phyloP scores from a whole-genome alignment of 2,329 filamentous ascomycete genomes.

The Parastagonospora avenae region DNA sequence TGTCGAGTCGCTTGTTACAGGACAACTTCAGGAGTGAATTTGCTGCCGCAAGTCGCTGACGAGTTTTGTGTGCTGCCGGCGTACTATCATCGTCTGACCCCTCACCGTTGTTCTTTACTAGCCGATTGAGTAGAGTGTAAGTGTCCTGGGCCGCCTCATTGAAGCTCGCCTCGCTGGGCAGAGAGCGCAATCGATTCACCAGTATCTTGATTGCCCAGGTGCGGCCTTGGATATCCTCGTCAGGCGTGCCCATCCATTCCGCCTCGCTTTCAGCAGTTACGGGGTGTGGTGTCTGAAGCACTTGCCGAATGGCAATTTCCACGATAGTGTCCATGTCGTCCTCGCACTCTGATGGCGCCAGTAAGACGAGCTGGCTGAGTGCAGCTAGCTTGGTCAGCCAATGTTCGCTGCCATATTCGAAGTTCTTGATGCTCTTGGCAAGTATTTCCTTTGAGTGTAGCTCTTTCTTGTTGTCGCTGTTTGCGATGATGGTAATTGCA shows the following conservation, averaged over 20 bases:
- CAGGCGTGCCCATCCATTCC: conserved; percentile 62
- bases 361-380: conserved; percentile 75
- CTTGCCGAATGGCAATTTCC: conserved; percentile 74
- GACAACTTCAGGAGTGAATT: conserved; percentile 83
- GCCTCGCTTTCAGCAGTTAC: conserved; percentile 61
- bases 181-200: conserved; percentile 79
- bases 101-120: conserved; percentile 79
- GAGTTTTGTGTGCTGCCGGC: conserved; percentile 75
- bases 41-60: conserved; percentile 81
- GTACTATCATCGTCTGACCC: conserved; percentile 74
- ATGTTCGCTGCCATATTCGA: conserved; percentile 72
- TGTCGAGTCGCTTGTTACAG: conserved; percentile 75
- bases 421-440: conserved; percentile 74
- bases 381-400: conserved; percentile 76
- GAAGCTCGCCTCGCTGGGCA: conserved; percentile 53
- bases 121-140: conserved; percentile 76
- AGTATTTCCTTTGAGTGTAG: conserved; percentile 86
- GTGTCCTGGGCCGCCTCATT: conserved; percentile 65
- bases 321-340: conserved; percentile 74
- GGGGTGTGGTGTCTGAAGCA: conserved; percentile 70
- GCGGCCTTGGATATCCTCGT: conserved; percentile 84
- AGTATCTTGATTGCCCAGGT: conserved; percentile 82
- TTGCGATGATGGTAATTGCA: conserved; percentile 86
- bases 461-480: conserved; percentile 76
- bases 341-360: conserved; percentile 74